Conservation (phyloP, 352 stramenopile genomes). For the Phytophthora pisi region DNA sequence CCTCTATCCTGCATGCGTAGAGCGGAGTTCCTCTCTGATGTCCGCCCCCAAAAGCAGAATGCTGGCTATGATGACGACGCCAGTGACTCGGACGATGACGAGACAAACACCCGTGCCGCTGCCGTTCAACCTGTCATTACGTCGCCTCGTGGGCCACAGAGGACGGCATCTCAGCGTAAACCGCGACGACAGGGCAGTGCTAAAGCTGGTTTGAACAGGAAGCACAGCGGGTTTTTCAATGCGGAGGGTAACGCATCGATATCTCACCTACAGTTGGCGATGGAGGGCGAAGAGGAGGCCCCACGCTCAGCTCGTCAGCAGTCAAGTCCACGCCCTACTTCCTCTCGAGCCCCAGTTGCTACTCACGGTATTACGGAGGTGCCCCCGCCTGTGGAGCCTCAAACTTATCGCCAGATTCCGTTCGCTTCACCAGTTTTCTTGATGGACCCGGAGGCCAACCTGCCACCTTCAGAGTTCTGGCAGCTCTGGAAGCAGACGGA, state of each 20-base stretch:
- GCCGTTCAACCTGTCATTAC: slow-evolving; percentile 15
- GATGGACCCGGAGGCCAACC: slow-evolving; percentile 40
- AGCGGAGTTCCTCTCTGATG: slow-evolving; percentile 66
- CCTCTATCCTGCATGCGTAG: slow-evolving; percentile 11
- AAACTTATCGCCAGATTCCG: slow-evolving; percentile 45
- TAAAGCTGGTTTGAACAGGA: slow-evolving; percentile 25
- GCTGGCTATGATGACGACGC: slow-evolving; percentile 31
- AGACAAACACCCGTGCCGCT: slow-evolving; percentile 3
- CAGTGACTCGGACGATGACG: slow-evolving; percentile 12
- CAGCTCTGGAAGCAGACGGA: slow-evolving; percentile 62
- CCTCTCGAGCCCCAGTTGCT: slow-evolving; percentile 9
- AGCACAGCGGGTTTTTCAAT: slow-evolving; percentile 46
- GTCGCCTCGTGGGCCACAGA: slow-evolving; percentile 19
- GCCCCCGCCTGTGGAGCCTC: slow-evolving; percentile 10
- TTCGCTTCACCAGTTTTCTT: slow-evolving; percentile 68
- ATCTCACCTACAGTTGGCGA: slow-evolving; percentile 26
- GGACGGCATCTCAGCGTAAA: slow-evolving; percentile 13
- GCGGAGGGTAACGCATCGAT: slow-evolving; percentile 42
- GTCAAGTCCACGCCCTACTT: slow-evolving; percentile 13
- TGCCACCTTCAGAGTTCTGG: slow-evolving; percentile 35
- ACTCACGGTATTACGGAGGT: slow-evolving; percentile 10
- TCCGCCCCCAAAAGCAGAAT: slow-evolving; percentile 21
- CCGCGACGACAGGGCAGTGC: slow-evolving; percentile 4
- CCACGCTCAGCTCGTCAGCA: slow-evolving; percentile 18
- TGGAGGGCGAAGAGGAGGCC: slow-evolving; percentile 28